phyloP scores from a whole-genome alignment of 768 basidiomycete species.

The Naganishia kalamii region DNA sequence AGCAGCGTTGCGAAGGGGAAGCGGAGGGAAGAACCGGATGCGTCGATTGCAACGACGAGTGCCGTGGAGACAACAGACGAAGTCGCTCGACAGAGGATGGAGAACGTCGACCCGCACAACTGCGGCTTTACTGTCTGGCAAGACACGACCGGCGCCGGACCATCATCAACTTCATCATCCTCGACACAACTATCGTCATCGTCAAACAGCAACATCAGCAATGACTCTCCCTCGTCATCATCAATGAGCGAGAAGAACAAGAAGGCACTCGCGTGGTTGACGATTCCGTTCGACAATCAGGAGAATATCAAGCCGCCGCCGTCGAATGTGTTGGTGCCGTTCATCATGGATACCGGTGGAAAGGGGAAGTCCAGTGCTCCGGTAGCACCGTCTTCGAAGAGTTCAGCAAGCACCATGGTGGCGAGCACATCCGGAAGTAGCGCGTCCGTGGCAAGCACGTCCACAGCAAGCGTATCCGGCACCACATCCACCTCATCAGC shows the following conservation, averaged over 20 bases:
- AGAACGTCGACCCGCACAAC: not conserved
- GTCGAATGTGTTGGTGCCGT: conserved; percentile 1
- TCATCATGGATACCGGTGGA: not conserved
- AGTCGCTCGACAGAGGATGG: not conserved
- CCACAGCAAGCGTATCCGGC: not conserved
- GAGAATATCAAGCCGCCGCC: conserved; percentile 5
- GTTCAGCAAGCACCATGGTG: not conserved
- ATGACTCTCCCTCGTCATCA: not conserved
- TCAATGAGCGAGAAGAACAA: conserved; percentile 11
- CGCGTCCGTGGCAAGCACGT: not conserved
- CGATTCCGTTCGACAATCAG: not conserved
- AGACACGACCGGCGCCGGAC: not conserved
- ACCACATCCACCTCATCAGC: no score
- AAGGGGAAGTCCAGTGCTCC: not conserved
- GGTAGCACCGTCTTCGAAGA: no score
- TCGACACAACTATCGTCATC: not conserved
- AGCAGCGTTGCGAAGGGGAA: not conserved
- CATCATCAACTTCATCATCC: not conserved
- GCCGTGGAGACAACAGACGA: conserved; percentile 2
- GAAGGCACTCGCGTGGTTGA: not conserved
- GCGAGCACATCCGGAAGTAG: not conserved
- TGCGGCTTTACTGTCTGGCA: conserved; percentile 11
- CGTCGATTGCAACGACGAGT: not conserved
- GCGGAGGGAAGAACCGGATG: not conserved
- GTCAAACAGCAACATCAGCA: not conserved